Percentiles rank a stretch among this genome's conserved stretches.
phyloP scores from a whole-genome alignment of 2,329 filamentous ascomycete genomes.

The Kalmusia sp. region DNA sequence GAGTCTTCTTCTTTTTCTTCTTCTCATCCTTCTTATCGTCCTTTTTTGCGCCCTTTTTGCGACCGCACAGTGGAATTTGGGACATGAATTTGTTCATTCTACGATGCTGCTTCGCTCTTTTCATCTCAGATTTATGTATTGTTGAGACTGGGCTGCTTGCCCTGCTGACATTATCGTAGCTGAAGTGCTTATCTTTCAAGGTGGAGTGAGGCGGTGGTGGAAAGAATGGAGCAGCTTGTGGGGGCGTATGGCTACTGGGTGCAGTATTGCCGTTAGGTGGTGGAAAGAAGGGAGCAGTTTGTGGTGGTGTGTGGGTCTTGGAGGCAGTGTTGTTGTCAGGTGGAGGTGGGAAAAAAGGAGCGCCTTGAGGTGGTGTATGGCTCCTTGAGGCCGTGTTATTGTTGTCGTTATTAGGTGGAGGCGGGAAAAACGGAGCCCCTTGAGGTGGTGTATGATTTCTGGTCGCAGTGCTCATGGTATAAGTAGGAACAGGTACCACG shows the following conservation, averaged over 20 bases:
- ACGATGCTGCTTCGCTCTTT: conserved; percentile 36
- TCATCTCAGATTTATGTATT: conserved; percentile 28
- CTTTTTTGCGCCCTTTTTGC: conserved; percentile 26
- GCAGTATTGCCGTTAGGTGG: no score
- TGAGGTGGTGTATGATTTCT: conserved; percentile 15
- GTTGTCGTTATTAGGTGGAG: conserved; percentile 42
- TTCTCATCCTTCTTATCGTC: conserved; percentile 37
- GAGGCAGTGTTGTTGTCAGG: no score
- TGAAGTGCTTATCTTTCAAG: conserved; percentile 34
- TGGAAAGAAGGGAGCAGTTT: no score
- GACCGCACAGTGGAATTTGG: conserved; percentile 28
- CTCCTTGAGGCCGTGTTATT: no score
- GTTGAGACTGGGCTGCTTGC: conserved; percentile 26
- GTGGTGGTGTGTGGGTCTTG: no score
- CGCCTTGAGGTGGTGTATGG: no score
- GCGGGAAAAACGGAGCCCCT: conserved; percentile 36
- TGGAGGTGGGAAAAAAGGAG: no score
- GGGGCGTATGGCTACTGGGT: background rate
- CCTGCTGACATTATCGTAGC: conserved; percentile 34
- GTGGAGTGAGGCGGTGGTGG: conserved; percentile 38
- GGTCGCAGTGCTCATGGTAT: conserved; percentile 10
- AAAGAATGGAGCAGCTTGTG: conserved; percentile 33
- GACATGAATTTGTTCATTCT: conserved; percentile 38
- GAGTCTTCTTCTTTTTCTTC: conserved; percentile 39
- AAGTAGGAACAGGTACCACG: conserved; percentile 17